Percentiles rank a stretch among this genome's conserved stretches.
Conservation (phyloP, 2,329 filamentous ascomycete genomes). For the Fusarium vanettenii region DNA sequence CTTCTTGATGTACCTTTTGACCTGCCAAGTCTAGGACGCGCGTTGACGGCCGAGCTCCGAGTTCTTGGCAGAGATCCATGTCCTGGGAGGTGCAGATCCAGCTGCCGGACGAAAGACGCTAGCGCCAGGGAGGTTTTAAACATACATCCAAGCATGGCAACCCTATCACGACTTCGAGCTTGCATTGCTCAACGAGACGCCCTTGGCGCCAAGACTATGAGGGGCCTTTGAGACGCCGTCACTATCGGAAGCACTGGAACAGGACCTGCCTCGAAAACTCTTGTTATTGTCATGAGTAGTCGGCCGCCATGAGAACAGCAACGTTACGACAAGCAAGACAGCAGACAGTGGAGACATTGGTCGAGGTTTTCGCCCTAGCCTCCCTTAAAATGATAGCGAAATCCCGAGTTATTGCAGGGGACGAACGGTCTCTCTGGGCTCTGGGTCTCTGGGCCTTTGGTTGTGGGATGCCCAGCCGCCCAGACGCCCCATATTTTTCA, state of each 20-base stretch:
- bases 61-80: slow-evolving; percentile 45
- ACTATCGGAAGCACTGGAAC: neutral
- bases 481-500: slow-evolving; percentile 43
- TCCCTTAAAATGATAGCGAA: slow-evolving; percentile 33
- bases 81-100: slow-evolving; percentile 45
- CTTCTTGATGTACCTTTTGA: slow-evolving; percentile 43
- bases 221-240: neutral
- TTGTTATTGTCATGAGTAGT: neutral
- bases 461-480: slow-evolving; percentile 40
- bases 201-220: slow-evolving; percentile 19
- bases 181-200: slow-evolving; percentile 16
- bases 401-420: slow-evolving; percentile 34
- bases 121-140: slow-evolving; percentile 43
- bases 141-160: slow-evolving; percentile 41
- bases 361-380: slow-evolving; percentile 35
- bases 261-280: neutral
- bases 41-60: slow-evolving; percentile 45
- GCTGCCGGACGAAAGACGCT: slow-evolving; percentile 39
- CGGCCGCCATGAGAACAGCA: slow-evolving; percentile 19
- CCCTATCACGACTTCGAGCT: slow-evolving; percentile 41
- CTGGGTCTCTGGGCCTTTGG: slow-evolving; percentile 3
- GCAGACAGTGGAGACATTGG: slow-evolving; percentile 33
- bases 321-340: slow-evolving; percentile 22
- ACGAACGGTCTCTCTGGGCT: slow-evolving; percentile 26
- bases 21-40: slow-evolving; percentile 45